phyloP scores from a whole-genome alignment of 2,329 filamentous ascomycete species.

The Colletotrichum scovillei region DNA sequence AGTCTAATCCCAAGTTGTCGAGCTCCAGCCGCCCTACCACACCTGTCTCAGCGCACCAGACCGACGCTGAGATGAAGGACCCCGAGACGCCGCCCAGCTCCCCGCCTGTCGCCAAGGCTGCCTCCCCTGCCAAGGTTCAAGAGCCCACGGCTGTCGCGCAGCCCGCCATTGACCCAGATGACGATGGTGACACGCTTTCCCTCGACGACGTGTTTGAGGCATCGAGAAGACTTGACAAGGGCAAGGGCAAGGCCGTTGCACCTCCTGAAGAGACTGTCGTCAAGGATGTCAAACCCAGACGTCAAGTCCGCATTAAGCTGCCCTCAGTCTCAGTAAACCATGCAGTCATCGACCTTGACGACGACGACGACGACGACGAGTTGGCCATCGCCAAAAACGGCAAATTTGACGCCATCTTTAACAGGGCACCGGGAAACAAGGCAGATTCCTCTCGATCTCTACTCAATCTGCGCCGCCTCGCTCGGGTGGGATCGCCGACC shows the following conservation, averaged over 20 bases:
- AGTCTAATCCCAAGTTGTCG: conserved; percentile 48
- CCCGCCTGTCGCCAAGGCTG: conserved; percentile 56
- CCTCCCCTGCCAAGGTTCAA: conserved; percentile 27
- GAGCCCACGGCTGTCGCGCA: conserved; percentile 30
- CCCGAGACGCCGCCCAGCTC: conserved; percentile 80
- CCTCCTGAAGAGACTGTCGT: conserved; percentile 31
- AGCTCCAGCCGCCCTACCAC: conserved; percentile 69
- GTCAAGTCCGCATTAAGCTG: conserved; percentile 63
- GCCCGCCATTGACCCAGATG: conserved; percentile 23
- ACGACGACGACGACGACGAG: conserved; percentile 72
- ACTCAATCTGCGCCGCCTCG: conserved; percentile 77
- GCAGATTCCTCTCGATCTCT: conserved; percentile 73
- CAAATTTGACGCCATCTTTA: conserved; percentile 74
- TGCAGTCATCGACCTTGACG: conserved; percentile 58
- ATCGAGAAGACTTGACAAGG: conserved; percentile 60
- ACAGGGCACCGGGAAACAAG: conserved; percentile 73
- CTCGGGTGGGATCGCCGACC: conserved; percentile 75
- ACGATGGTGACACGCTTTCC: conserved; percentile 50
- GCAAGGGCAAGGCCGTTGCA: conserved; percentile 55
- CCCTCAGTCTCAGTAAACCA: conserved; percentile 53
- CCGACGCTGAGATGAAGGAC: conserved; percentile 63
- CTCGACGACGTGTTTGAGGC: conserved; percentile 49
- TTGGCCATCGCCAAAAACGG: conserved; percentile 71
- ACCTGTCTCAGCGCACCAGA: conserved; percentile 55
- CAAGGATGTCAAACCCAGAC: conserved; percentile 50